A percentile compares a stretch with the other conserved stretches of the same genome.
Conservation (phyloP, 2,329 filamentous ascomycete genomes). For the Sporothrix schenckii region DNA sequence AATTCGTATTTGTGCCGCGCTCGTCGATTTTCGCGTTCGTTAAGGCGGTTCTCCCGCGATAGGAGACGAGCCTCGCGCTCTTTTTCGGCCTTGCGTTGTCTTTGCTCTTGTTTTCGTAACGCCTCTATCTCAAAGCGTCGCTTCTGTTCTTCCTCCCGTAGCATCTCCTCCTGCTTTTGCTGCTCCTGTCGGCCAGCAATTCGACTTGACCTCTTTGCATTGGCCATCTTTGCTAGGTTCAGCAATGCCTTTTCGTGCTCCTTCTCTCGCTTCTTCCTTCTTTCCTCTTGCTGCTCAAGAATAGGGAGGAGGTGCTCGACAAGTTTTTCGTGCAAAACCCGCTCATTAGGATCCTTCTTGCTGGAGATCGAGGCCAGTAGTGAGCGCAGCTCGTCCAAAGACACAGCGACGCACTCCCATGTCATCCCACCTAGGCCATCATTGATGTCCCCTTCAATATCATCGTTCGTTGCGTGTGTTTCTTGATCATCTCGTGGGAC, state of each 20-base stretch:
- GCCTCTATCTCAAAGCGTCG: constrained; percentile 65
- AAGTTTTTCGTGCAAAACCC: constrained; percentile 70
- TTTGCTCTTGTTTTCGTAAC: constrained; percentile 68
- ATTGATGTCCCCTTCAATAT: constrained; percentile 44
- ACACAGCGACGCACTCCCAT: constrained; percentile 91
- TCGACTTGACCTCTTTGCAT: constrained; percentile 89
- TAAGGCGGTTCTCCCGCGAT: constrained; percentile 82
- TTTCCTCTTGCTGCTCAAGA: constrained; percentile 76
- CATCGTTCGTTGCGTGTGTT: constrained; percentile 42
- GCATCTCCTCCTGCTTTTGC: constrained; percentile 72
- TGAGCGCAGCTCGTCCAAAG: constrained; percentile 71
- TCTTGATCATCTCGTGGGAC: constrained; percentile 36
- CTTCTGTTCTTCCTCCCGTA: constrained; percentile 70
- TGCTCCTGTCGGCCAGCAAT: constrained; percentile 81
- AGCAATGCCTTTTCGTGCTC: constrained; percentile 77
- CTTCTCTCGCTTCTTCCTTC: constrained; percentile 69
- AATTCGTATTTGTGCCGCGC: constrained; percentile 84
- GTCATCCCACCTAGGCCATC: constrained; percentile 73
- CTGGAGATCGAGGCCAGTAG: constrained; percentile 74
- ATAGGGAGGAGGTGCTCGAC: constrained; percentile 80
- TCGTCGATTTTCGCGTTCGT: constrained; percentile 81
- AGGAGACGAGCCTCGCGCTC: constrained; percentile 78
- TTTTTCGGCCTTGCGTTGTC: constrained; percentile 61
- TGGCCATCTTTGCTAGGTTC: constrained; percentile 83
- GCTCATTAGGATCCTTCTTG: constrained; percentile 83